phyloP scores from a whole-genome alignment of 306 rosid genomes.

The Glycine soja region DNA sequence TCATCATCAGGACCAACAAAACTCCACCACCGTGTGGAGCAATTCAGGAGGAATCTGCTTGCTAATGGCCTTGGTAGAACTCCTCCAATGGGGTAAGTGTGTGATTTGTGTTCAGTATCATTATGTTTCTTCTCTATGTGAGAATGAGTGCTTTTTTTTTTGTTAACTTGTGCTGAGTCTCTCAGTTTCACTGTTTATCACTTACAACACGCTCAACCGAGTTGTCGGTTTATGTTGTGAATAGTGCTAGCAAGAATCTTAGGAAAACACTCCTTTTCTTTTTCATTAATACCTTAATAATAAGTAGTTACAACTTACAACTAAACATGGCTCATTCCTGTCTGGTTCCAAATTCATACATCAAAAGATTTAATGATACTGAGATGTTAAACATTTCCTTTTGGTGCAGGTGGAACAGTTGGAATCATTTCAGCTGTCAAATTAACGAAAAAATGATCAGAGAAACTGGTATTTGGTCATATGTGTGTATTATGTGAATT shows the following conservation, averaged over 20 bases:
- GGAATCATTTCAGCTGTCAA: conserved; percentile 86
- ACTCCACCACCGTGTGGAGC: conserved; percentile 22
- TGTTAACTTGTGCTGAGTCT: neutral
- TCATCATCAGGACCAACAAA: conserved; percentile 32
- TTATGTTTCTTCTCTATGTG: neutral
- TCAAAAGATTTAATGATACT: conserved; percentile 3
- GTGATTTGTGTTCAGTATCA: neutral
- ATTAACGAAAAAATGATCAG: conserved; percentile 73
- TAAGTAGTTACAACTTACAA: neutral
- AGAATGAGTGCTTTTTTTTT: neutral
- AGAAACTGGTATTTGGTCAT: conserved; percentile 68
- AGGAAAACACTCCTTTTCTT: neutral
- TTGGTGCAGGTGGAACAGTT: conserved; percentile 88
- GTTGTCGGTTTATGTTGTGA: neutral
- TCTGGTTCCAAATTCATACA: neutral
- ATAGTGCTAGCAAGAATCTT: conserved; percentile 9
- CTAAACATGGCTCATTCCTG: neutral
- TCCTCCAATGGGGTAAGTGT: conserved; percentile 95
- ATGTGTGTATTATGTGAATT: conserved; percentile 22
- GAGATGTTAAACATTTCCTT: conserved; percentile 13
- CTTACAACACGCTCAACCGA: neutral
- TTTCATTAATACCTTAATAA: neutral
- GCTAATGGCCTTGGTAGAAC: conserved; percentile 81
- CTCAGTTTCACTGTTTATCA: neutral
- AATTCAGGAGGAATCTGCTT: conserved; percentile 67